These are phyloP conservation scores for Zasmidium citrigriseum DNA, from an alignment of 2,329 filamentous ascomycete genomes.

Conservation along the genomic window DNA sequence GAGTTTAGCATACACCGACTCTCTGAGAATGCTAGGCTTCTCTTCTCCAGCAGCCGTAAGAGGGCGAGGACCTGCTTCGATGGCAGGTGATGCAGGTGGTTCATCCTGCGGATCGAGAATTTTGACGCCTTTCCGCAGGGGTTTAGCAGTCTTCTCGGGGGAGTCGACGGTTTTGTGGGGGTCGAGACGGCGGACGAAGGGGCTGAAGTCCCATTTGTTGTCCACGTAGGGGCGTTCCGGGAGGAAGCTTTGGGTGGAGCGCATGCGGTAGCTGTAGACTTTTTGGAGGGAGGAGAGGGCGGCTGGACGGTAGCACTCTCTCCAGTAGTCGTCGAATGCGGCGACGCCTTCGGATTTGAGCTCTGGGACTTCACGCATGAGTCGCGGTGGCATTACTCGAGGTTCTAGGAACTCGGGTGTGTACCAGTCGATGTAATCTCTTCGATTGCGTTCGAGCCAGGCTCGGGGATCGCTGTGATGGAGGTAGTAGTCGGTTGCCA, in stretches of 20 bases:
- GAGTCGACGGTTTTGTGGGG: conserved; percentile 50
- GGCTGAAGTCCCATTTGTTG: conserved; percentile 79
- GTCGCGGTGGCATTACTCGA: conserved; percentile 56
- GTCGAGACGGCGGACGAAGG: conserved; percentile 71
- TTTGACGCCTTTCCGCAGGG: conserved; percentile 65
- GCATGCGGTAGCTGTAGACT: conserved; percentile 90
- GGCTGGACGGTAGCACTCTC: conserved; percentile 91
- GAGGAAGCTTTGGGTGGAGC: conserved; percentile 77
- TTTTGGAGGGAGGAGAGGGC: conserved; percentile 88
- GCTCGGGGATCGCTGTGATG: conserved; percentile 82
- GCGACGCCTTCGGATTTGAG: conserved; percentile 41
- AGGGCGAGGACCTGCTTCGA: conserved; percentile 11
- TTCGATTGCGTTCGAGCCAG: conserved; percentile 64
- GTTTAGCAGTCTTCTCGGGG: conserved; percentile 62
- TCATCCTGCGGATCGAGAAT: conserved; percentile 61
- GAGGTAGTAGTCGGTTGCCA: conserved; percentile 92
- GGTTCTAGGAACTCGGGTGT: conserved; percentile 70
- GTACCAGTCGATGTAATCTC: conserved; percentile 87
- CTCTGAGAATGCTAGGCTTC: conserved; percentile 45
- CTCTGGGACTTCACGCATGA: conserved; percentile 8
- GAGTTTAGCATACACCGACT: conserved; percentile 14
- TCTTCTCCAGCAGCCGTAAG: conserved; percentile 20
- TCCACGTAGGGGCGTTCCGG: conserved; percentile 69
- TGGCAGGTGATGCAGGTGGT: conserved; percentile 6
- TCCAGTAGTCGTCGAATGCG: conserved; percentile 91